Evolutionary conservation across 768 basidiomycete species (phyloP), one percentile per base, ranked within the genome.

Genomic region (Lactarius hatsudake): DNA sequence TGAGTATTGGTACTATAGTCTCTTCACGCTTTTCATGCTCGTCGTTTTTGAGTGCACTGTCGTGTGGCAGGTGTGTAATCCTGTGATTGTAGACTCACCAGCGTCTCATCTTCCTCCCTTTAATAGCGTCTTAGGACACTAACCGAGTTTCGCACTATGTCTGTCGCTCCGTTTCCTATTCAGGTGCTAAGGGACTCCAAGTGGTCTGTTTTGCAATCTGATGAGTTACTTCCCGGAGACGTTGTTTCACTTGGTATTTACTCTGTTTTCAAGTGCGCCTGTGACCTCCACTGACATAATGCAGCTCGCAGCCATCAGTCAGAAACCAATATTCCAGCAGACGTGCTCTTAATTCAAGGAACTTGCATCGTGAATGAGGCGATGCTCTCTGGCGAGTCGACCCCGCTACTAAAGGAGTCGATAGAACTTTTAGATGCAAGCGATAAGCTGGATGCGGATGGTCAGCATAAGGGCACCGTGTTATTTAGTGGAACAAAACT

Each of bases 11-110:
- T 98, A 97, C 76, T 99, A 98, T 82, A 91, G 91, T 64, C 77
- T 99, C 48, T 99, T 99, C 80, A 98, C 97, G 2, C 82, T 96
- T 30, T 98, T 99, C 85, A 99, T 99, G 97, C 83, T 99, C 42
- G 80, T 99, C 57, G 90, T 97, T 69, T 99, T 99, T 75, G 97
- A 99, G 79, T 98, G 96, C 78, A 98, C 97, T 1, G 95, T 97
- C 28, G 96, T 98, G 36, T 98, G 92, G 87, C 97, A 98, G 89
- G 94, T 93, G 71, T 59, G 88, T 77, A 20, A 42, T 20, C 18
- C 26, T 43, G 48, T 6, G 13, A 23, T 40, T n/a, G 15, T 26
- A 63, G 42, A 34, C 30, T 26, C 34, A 28, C 15, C n/a, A 26
- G 18, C 34, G 28, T 5, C 42, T 55, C 58, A 59, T 23, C n/a